Conservation (phyloP, 2,329 filamentous ascomycete genomes). For the Xylaria sp. region DNA sequence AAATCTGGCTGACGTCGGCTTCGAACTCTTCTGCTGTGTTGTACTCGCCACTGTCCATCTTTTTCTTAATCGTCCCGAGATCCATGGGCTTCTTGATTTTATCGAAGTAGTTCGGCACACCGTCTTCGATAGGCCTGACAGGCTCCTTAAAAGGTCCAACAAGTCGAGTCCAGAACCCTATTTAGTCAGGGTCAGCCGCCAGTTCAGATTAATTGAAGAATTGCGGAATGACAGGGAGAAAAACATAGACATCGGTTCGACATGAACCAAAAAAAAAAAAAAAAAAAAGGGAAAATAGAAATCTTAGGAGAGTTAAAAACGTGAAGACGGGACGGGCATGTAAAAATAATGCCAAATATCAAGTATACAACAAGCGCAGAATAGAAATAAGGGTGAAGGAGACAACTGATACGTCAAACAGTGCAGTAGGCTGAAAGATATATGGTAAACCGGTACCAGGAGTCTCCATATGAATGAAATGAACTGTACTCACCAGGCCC, state of each 20-base stretch:
- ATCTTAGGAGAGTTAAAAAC: neutral
- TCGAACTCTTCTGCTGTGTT: slow-evolving; percentile 64
- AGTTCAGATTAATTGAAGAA: neutral
- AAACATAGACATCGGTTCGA: neutral
- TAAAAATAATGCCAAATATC: neutral
- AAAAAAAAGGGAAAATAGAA: neutral
- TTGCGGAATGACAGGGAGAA: neutral
- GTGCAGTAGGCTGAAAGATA: neutral
- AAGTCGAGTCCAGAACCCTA: slow-evolving; percentile 74
- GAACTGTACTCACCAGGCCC: slow-evolving; percentile 63
- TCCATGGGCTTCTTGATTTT: slow-evolving; percentile 73
- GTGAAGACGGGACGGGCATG: neutral
- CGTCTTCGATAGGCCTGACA: slow-evolving; percentile 66
- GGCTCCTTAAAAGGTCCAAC: slow-evolving; percentile 71
- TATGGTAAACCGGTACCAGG: neutral
- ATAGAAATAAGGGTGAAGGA: neutral
- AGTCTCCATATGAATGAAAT: neutral
- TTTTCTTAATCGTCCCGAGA: slow-evolving; percentile 68
- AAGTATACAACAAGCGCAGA: neutral
- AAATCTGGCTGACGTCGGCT: slow-evolving; percentile 70
- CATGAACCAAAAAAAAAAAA: too few relatives aligned
- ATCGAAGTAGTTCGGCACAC: slow-evolving; percentile 70
- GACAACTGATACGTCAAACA: neutral
- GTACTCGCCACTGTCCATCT: slow-evolving; percentile 68
- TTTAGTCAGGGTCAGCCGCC: slow-evolving; percentile 20